Base-by-base conservation (phyloP, 2,329 filamentous ascomycete genomes). In the Penicillium griseofulvum region DNA sequence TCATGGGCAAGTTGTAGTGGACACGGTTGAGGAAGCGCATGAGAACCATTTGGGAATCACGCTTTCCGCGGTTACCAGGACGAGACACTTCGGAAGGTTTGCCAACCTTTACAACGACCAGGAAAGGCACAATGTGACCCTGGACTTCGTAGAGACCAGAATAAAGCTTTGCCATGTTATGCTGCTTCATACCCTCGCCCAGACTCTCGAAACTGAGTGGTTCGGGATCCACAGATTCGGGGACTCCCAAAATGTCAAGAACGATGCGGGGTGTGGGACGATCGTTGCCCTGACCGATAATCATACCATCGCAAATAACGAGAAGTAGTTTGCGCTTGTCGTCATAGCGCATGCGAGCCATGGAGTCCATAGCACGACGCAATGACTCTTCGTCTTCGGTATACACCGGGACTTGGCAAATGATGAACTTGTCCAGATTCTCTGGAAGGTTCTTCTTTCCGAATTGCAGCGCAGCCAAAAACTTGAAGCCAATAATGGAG, bases 21-120 rank as follows among this genome's bases (percentile, higher is more conserved):
- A 99, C 91, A 62, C 94, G 90, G 83, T 99, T 97, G 70, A 99
- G 84, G 87, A 99, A 99, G 61, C 94, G 88, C 94, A 99, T 99
- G 59, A 97, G 79, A 61, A 99, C 82, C 88, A 99, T 96, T 76
- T 99, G 94, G 51, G 94, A 97, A 75, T 99, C 94, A 83, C 94
- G 93, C 83, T 99, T 99, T 76, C 94, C 94, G 82, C 94, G 89
- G 80, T 99, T 99, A 73, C 94, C 94, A 58, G 94, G 87, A 61
- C 84, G 76, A 37, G 80, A 82, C 22, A 89, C 87, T 72, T 90
- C 87, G n/a, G 86, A 88, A 19, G 87, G 87, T 73, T 89, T 89
- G 78, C 94, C 94, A 64, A 97, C 86, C 81, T 99, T 99, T 76
- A 97, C 92, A 43, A 99, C 82, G 49, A 99, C 94, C 72, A 99